Conservation (phyloP, 768 basidiomycete species). For the Exsudoporus frostii region DNA sequence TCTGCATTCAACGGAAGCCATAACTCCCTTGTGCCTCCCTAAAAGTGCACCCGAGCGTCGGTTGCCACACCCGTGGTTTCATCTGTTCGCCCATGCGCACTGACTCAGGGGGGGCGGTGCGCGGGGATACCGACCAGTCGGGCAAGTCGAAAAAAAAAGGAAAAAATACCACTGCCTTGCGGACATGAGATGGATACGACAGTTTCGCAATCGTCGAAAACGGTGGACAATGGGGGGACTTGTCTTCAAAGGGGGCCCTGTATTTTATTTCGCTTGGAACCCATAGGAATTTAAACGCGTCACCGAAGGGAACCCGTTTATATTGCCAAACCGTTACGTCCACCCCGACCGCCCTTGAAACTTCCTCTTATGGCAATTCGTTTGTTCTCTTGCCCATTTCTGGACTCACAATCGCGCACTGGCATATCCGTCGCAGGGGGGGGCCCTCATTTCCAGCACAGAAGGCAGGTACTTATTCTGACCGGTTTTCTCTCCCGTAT, state of each 20-base stretch:
- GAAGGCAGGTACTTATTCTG: slow-evolving; percentile 31
- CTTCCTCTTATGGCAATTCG: slow-evolving; percentile 35
- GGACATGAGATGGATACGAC: slow-evolving; percentile 22
- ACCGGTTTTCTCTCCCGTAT: slow-evolving; percentile 27
- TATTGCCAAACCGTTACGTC: slow-evolving; percentile 33
- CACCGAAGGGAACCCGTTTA: slow-evolving; percentile 27
- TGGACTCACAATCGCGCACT: slow-evolving; percentile 26
- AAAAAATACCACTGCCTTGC: slow-evolving; percentile 11
- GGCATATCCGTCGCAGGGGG: slow-evolving; percentile 31
- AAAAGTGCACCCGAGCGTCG: slow-evolving; percentile 14
- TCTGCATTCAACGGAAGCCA: slow-evolving; percentile 8
- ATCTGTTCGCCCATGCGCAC: slow-evolving; percentile 7
- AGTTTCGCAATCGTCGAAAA: no score
- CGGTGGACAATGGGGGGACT: slow-evolving; percentile 15
- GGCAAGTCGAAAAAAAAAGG: slow-evolving; percentile 5
- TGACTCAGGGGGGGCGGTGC: slow-evolving; percentile 12
- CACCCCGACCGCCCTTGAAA: slow-evolving; percentile 35
- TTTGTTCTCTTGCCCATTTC: slow-evolving; percentile 36
- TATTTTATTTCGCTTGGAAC: slow-evolving; percentile 29
- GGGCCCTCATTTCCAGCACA: slow-evolving; percentile 33
- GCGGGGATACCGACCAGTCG: slow-evolving; percentile 13
- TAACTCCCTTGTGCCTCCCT: slow-evolving; percentile 7
- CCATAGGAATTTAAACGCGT: slow-evolving; percentile 31
- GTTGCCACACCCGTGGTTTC: slow-evolving; percentile 24
- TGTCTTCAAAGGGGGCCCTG: slow-evolving; percentile 14